Conservation (phyloP, 345 rosid species). For the Salix suchowensis region DNA sequence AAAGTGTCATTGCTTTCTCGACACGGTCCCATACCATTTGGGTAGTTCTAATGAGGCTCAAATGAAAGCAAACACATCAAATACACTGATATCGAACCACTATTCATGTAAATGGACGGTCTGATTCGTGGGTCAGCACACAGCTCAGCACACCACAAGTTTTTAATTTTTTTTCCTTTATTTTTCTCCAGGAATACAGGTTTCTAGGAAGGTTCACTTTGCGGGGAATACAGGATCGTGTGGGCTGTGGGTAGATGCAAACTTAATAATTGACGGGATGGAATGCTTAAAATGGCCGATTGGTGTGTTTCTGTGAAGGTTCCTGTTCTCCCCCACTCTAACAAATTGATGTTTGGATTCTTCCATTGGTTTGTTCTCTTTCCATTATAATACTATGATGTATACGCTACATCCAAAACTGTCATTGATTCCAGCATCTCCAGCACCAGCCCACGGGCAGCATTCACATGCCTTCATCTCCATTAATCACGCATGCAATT, state of each 20-base stretch:
- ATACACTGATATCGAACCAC: not conserved
- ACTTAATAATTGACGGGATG: not conserved
- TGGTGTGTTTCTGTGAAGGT: conserved; percentile 38
- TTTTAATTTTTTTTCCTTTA: not conserved
- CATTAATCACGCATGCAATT: too few species aligned
- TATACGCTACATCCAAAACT: not conserved
- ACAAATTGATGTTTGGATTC: conserved; percentile 22
- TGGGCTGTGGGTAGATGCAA: not conserved
- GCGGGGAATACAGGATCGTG: not conserved
- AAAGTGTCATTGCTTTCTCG: not conserved
- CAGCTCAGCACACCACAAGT: not conserved
- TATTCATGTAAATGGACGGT: not conserved
- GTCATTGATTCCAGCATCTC: not conserved
- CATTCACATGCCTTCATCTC: not conserved
- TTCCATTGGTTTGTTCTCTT: not conserved
- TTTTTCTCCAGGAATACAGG: not conserved
- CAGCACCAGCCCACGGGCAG: not conserved
- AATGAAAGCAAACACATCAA: not conserved
- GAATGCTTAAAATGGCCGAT: conserved; percentile 10
- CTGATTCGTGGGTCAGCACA: not conserved
- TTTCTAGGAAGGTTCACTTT: conserved; percentile 48
- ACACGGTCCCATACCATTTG: not conserved
- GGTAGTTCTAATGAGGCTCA: not conserved
- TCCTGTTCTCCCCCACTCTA: conserved; percentile 18
- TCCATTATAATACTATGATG: not conserved